Evolutionary conservation across 2,329 filamentous ascomycete species (phyloP).

Genomic region (Stemphylium lycopersici): DNA sequence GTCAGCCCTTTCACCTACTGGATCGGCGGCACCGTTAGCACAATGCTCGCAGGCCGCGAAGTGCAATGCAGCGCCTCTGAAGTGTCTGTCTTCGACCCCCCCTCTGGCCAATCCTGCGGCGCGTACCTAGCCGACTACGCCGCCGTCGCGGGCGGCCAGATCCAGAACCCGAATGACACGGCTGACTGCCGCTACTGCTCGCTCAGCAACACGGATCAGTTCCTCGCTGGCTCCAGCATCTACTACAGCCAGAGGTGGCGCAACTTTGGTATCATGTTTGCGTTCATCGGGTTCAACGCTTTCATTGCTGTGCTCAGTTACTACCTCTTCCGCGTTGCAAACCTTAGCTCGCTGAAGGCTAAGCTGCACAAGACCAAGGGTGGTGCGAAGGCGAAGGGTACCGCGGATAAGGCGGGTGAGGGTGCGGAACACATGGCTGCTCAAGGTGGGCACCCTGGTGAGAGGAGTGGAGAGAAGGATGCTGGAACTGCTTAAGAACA

Average conservation of each 20-base stretch:
- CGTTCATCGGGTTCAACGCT: slow-evolving; percentile 69
- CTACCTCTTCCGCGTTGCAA: slow-evolving; percentile 50
- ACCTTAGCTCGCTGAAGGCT: slow-evolving; percentile 21
- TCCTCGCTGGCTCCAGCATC: slow-evolving; percentile 52
- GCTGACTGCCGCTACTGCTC: slow-evolving; percentile 58
- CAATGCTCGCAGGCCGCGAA: slow-evolving; percentile 51
- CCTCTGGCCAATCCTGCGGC: slow-evolving; percentile 50
- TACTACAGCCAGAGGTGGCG: slow-evolving; percentile 62
- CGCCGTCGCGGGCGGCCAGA: slow-evolving; percentile 42
- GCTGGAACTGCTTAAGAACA: background rate
- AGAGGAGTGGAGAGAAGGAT: slow-evolving; percentile 25
- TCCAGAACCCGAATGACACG: slow-evolving; percentile 54
- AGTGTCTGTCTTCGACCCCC: slow-evolving; percentile 50
- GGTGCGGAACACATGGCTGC: slow-evolving; percentile 16
- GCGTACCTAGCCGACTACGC: slow-evolving; percentile 55
- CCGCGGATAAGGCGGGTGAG: slow-evolving; percentile 19
- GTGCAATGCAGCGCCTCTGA: slow-evolving; percentile 58
- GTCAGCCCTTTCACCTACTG: slow-evolving; percentile 71
- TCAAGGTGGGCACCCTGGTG: slow-evolving; percentile 28
- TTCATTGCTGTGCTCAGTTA: slow-evolving; percentile 65
- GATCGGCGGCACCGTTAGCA: slow-evolving; percentile 50
- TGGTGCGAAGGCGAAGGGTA: slow-evolving; percentile 21
- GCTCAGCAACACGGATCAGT: slow-evolving; percentile 55
- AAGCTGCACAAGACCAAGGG: slow-evolving; percentile 27
- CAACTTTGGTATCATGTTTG: slow-evolving; percentile 74